Conservation (phyloP, 345 rosid species). For the Eucalyptus lansdowneana region DNA sequence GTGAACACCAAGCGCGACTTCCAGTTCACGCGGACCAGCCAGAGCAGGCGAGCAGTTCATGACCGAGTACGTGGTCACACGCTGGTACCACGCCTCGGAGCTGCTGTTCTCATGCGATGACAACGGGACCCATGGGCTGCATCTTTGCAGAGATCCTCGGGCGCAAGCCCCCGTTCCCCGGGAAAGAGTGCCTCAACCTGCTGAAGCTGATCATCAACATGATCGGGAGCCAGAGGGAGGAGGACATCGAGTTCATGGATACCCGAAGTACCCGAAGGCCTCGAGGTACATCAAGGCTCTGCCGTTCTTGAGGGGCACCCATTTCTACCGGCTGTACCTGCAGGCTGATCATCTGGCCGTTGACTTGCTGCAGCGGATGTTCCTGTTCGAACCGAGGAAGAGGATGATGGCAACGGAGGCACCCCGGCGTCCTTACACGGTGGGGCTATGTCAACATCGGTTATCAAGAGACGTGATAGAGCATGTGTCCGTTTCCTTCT, state of each 20-base stretch:
- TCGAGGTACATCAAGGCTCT: constrained; percentile 51
- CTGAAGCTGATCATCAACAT: constrained; percentile 59
- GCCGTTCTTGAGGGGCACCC: constrained; percentile 43
- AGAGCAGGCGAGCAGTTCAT: constrained; percentile 57
- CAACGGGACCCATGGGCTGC: constrained; percentile 82
- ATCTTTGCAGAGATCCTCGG: constrained; percentile 86
- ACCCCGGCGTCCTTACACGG: constrained; percentile 61
- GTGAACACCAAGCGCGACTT: constrained; percentile 82
- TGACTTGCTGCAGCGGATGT: constrained; percentile 62
- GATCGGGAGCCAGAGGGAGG: constrained; percentile 60
- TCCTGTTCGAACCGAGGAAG: constrained; percentile 60
- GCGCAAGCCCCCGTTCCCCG: constrained; percentile 65
- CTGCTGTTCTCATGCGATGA: constrained; percentile 78
- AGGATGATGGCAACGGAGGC: constrained; percentile 69
- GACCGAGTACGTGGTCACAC: constrained; percentile 79
- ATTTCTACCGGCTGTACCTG: constrained; percentile 41
- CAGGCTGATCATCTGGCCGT: constrained; percentile 67
- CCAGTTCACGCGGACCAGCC: constrained; percentile 73
- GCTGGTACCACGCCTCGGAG: constrained; percentile 90
- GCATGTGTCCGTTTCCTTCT: background rate
- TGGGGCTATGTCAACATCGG: constrained; percentile 37
- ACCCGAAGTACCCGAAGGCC: constrained; percentile 27
- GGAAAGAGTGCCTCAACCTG: constrained; percentile 72
- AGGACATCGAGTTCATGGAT: constrained; percentile 64
- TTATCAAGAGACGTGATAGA: background rate